These are phyloP conservation scores for Salinomyces thailandicus DNA, from an alignment of 2,329 filamentous ascomycete species.

Conservation along the genomic window DNA sequence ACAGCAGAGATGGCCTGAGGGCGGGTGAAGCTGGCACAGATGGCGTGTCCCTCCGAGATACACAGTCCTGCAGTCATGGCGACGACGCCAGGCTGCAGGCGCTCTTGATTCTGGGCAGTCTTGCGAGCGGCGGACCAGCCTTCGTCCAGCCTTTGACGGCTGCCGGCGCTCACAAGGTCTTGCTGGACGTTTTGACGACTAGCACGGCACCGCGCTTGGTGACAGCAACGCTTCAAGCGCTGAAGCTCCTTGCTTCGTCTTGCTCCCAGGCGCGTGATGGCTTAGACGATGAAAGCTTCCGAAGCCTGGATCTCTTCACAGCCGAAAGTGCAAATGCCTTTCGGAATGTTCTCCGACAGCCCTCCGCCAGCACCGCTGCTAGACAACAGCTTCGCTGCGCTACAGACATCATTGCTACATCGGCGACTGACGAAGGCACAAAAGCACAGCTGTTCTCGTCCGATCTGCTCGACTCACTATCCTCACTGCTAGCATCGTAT, in stretches of 20 bases:
- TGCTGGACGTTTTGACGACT: constrained; percentile 58
- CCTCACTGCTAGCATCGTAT: constrained; percentile 61
- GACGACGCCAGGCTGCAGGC: constrained; percentile 64
- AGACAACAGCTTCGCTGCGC: constrained; percentile 55
- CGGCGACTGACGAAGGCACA: constrained; percentile 60
- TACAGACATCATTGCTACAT: constrained; percentile 47
- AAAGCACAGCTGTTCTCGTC: constrained; percentile 60
- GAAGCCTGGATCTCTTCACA: constrained; percentile 44
- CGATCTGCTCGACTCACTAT: constrained; percentile 69
- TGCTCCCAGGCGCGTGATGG: constrained; percentile 7
- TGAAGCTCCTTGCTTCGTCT: constrained; percentile 62
- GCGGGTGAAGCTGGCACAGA: constrained; percentile 36
- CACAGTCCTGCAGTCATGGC: constrained; percentile 43
- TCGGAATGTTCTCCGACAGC: constrained; percentile 53
- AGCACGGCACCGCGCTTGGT: constrained; percentile 54
- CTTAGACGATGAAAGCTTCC: not conserved
- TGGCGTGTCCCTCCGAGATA: constrained; percentile 28
- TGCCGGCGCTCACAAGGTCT: constrained; percentile 54
- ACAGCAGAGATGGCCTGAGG: constrained; percentile 38
- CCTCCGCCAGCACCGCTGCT: constrained; percentile 40
- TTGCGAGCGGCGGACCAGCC: constrained; percentile 76
- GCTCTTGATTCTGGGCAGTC: constrained; percentile 72
- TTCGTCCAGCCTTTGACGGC: constrained; percentile 67
- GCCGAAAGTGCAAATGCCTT: constrained; percentile 52
- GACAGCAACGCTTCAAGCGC: constrained; percentile 60